Evolutionary conservation across 495 filamentous ascomycete species (phyloP).

Genomic region (Podospora fimiseda): DNA sequence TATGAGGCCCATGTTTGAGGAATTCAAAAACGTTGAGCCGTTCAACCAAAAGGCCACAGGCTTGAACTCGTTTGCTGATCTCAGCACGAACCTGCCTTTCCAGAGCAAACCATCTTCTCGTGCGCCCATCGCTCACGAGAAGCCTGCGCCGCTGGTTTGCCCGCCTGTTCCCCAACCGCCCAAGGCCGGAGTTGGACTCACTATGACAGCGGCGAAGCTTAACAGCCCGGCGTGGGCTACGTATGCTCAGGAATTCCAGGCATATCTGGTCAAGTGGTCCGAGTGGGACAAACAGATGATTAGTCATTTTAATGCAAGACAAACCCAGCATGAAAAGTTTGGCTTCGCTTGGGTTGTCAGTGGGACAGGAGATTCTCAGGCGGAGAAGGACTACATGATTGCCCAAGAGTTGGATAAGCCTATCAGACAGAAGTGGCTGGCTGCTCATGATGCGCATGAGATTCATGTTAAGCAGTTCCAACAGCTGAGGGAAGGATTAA

Average conservation of each 20-base stretch:
- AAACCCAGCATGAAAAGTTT: constrained; percentile 42
- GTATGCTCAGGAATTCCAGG: constrained; percentile 56
- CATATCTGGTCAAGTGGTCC: constrained; percentile 67
- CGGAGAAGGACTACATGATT: constrained; percentile 47
- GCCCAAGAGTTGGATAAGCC: constrained; percentile 58
- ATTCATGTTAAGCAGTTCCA: constrained; percentile 52
- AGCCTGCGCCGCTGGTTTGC: constrained; percentile 40
- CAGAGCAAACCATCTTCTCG: constrained; percentile 52
- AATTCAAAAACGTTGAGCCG: constrained; percentile 62
- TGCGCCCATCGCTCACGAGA: constrained; percentile 31
- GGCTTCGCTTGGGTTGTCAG: constrained; percentile 49
- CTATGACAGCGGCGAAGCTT: constrained; percentile 32
- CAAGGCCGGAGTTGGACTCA: constrained; percentile 32
- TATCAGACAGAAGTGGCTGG: constrained; percentile 58
- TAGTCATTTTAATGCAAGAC: constrained; percentile 59
- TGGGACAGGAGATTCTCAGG: constrained; percentile 39
- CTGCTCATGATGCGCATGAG: constrained; percentile 58
- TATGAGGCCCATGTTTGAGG: constrained; percentile 50
- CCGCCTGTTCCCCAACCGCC: constrained; percentile 59
- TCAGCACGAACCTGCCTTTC: constrained; percentile 66
- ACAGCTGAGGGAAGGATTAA: neutral
- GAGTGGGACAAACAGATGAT: constrained; percentile 59
- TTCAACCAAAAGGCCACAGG: constrained; percentile 48
- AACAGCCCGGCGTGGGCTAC: constrained; percentile 46
- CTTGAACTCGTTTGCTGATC: constrained; percentile 58